Evolutionary conservation across 176 grass and related monocot genomes (phyloP).

Genomic region (Thalia dealbata): DNA sequence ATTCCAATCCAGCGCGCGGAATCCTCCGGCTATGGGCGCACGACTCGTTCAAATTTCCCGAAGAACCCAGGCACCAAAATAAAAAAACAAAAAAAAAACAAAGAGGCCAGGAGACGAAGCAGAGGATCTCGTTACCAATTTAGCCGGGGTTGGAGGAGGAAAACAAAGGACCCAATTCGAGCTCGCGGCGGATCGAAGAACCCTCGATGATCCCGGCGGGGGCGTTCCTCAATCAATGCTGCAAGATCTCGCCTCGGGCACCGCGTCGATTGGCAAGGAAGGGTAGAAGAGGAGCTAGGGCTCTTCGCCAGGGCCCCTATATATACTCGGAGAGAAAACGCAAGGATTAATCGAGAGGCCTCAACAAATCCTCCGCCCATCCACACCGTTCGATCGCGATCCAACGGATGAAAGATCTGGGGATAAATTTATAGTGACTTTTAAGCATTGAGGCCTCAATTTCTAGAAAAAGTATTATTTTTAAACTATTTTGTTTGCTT

Average conservation of each 20-base stretch:
- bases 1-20: neutral
- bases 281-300: constrained; percentile 6
- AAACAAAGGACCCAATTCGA: neutral
- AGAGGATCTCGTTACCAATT: neutral
- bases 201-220: too few species aligned
- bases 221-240: neutral
- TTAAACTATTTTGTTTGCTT: too few species aligned
- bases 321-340: neutral
- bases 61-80: neutral
- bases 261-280: neutral
- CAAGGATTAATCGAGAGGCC: neutral
- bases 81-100: neutral
- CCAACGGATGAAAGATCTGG: neutral
- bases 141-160: neutral
- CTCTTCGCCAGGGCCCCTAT: neutral
- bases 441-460: too few species aligned
- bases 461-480: too few species aligned
- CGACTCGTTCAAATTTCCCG: neutral
- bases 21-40: neutral
- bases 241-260: neutral
- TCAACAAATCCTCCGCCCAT: neutral
- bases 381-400: neutral
- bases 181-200: neutral
- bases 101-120: neutral
- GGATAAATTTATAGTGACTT: neutral